Conservation (phyloP, 495 filamentous ascomycete species). For the Baudoinia panamericana region DNA sequence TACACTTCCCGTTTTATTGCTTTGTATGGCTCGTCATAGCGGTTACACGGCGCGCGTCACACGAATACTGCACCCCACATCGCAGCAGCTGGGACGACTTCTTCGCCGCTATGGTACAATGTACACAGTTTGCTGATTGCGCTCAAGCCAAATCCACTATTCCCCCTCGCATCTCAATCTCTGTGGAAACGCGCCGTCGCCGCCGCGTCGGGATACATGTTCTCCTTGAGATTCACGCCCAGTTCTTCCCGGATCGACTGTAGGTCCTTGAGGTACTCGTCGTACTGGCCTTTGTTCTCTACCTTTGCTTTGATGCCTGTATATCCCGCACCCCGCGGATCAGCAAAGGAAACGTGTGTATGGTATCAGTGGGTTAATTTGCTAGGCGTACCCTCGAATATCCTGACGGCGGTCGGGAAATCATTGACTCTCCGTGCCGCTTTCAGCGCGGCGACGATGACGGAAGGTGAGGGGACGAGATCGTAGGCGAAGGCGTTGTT, state of each 20-base stretch:
- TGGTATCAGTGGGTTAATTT: neutral
- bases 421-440: constrained; percentile 95
- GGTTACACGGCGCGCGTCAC: no score
- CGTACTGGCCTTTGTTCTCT: constrained; percentile 93
- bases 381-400: constrained; percentile 75
- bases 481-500: constrained; percentile 99
- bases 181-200: no score
- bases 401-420: constrained; percentile 90
- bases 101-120: no score
- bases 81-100: no score
- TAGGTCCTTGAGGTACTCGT: constrained; percentile 91
- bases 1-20: no score
- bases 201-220: constrained; percentile 86
- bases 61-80: no score
- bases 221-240: constrained; percentile 81
- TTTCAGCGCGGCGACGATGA: constrained; percentile 78
- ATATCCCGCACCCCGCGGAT: neutral
- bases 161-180: no score
- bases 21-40: no score
- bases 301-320: constrained; percentile 99
- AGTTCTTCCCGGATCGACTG: constrained; percentile 87
- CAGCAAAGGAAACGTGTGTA: neutral
- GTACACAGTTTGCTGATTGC: no score
- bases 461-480: constrained; percentile 86
- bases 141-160: no score